Evolutionary conservation across 1,284 basidiomycete species (phyloP), one percentile per base, ranked within the genome.

Genomic region (Inonotus obliquus): DNA sequence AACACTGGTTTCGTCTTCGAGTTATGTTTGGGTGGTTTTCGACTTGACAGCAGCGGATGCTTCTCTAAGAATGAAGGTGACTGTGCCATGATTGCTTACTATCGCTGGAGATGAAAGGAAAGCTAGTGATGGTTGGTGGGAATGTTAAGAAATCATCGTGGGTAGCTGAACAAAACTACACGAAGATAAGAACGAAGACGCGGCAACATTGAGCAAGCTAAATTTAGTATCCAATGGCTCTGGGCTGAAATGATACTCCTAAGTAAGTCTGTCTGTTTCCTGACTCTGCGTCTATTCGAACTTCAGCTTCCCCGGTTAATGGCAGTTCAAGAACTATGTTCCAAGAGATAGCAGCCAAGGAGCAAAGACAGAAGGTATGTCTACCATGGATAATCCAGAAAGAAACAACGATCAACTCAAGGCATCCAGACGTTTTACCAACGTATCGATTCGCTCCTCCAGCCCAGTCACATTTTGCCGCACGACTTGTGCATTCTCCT

Each of bases 401-500:
- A 29, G 44, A 35, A 14, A 51, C 5, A n/a, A 23, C n/a, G 29
- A 13, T 63, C 54, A 63, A n/a, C 54, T 60, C 55, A 75, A 54
- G 55, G 71, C 68, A 54, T 87, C 84, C 63, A 92, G 67, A 56
- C 79, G 74, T 45, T 73, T 74, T 47, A 86, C 70, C 44, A 91
- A 69, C 17, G 68, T 71, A 23, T 86, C 81, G 47, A 94, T 76
- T 39, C 89, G 74, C 52, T 76, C 76, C 71, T 89, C 92, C 35
- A 97, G 78, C 25, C 82, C 84, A 35, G 78, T 75, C 11, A 96
- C 86, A 66, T 92, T 90, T 4, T 78, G 77, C 63, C 84, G 84
- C 9, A 96, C 86, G 5, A 89, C 82, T 10, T 72, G 75, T 62
- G 89, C 77, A 68, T 96, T 97, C 57, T 86, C 85, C 61, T 86